These are phyloP conservation scores for Aspergillus melleus DNA, from an alignment of 2,329 filamentous ascomycete genomes.

Conservation along the genomic window DNA sequence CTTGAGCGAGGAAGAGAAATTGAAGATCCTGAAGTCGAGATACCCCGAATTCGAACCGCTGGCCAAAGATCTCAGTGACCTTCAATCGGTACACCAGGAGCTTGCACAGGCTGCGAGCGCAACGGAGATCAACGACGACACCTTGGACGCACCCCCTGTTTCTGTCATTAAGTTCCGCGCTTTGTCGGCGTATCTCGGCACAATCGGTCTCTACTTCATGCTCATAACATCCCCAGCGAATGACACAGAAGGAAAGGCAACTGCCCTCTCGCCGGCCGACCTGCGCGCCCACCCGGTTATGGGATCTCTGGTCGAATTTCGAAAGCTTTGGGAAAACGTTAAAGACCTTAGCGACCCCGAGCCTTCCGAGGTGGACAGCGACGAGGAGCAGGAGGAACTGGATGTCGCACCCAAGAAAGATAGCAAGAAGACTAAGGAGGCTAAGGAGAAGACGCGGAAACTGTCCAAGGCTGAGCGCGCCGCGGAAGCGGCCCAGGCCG, in stretches of 20 bases:
- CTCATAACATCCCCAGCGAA: conserved; percentile 75
- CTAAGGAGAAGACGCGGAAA: conserved; percentile 44
- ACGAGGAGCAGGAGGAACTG: conserved; percentile 17
- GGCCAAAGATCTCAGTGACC: conserved; percentile 72
- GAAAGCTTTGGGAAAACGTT: conserved; percentile 75
- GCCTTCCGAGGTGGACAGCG: conserved; percentile 25
- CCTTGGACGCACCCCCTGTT: conserved; percentile 50
- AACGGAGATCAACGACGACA: conserved; percentile 32
- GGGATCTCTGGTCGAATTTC: conserved; percentile 76
- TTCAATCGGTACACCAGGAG: conserved; percentile 63
- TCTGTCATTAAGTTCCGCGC: conserved; percentile 73
- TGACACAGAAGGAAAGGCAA: conserved; percentile 53
- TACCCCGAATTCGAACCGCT: conserved; percentile 93
- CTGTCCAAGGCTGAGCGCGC: conserved; percentile 51
- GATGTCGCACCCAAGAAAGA: conserved; percentile 24
- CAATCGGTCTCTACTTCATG: conserved; percentile 91
- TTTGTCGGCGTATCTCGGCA: conserved; percentile 80
- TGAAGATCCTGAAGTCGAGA: conserved; percentile 72
- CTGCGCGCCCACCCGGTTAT: conserved; percentile 90
- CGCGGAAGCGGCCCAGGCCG: conserved; percentile 54
- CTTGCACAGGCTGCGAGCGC: conserved; percentile 60
- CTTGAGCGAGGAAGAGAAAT: conserved; percentile 72
- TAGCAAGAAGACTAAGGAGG: conserved; percentile 38
- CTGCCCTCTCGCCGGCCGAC: conserved; percentile 72
- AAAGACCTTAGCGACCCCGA: conserved; percentile 62